Percentiles rank a stretch among this genome's conserved stretches.
These are phyloP conservation scores for Roridomyces roridus DNA, from an alignment of 768 basidiomycete species.

Conservation along the genomic window DNA sequence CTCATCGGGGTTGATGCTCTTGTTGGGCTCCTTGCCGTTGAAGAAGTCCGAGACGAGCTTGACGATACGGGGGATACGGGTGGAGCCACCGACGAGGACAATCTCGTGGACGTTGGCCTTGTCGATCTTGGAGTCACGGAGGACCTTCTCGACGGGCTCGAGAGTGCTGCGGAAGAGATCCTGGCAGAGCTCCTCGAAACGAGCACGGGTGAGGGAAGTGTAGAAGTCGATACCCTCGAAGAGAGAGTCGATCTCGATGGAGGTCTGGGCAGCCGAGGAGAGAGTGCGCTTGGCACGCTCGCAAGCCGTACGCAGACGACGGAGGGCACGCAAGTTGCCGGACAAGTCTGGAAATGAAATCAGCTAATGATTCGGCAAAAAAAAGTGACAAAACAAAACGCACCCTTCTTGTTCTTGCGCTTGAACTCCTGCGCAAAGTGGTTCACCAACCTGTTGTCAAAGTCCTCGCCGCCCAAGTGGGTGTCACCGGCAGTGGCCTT, in stretches of 20 bases:
- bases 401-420: constrained; percentile 95
- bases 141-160: constrained; percentile 97
- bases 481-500: constrained; percentile 99
- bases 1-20: constrained; percentile 99
- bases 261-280: constrained; percentile 94
- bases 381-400: constrained; percentile 22
- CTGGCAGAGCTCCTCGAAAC: constrained; percentile 95
- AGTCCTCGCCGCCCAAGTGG: constrained; percentile 98
- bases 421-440: constrained; percentile 98
- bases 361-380: constrained; percentile 14
- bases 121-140: constrained; percentile 98
- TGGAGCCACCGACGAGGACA: constrained; percentile 97
- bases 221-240: constrained; percentile 99
- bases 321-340: constrained; percentile 91
- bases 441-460: constrained; percentile 97
- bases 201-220: constrained; percentile 96
- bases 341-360: constrained; percentile 67
- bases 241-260: constrained; percentile 97
- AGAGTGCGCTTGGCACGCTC: constrained; percentile 99
- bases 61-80: constrained; percentile 96
- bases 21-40: constrained; percentile 98
- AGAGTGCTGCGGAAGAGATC: constrained; percentile 94
- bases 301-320: constrained; percentile 96
- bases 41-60: constrained; percentile 99
- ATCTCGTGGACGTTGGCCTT: constrained; percentile 96